Evolutionary conservation across 2,329 filamentous ascomycete genomes (phyloP), one percentile per base, ranked within the genome.

Genomic region (Fusarium torreyae): DNA sequence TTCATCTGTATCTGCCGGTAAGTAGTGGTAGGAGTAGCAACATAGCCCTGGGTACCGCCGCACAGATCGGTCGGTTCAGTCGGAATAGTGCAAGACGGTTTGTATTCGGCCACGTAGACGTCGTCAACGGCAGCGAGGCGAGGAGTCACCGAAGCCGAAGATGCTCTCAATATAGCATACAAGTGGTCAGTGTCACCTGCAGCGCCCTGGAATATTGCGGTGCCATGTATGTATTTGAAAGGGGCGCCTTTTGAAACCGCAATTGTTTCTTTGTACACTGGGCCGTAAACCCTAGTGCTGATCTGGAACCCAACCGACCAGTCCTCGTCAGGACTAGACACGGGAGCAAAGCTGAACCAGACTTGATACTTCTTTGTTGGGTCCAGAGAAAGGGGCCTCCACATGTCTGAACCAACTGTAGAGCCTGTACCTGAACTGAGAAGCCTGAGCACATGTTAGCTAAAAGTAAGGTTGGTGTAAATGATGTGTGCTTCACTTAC

Each of bases 61-160:
- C 56, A 62, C 2, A 39, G 11, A 7, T 44, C 48, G 13, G 39
- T 40, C 6, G 28, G 38, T 20, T 18, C n/a, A 53, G 22, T 38
- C 18, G 39, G 39, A n/a, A 40, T 17, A 13, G 20, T 20, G 22
- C 39, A 61, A n/a, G 56, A 34, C 10, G 56, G 39, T 39, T 8
- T 13, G n/a, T 46, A 60, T 34, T 62, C 45, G 26, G 39, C 26
- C n/a, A 53, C 45, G 17, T 61, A 61, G 13, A 62, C 45, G 13
- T 62, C 40, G 18, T 46, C 56, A 17, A 62, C 15, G 20, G 45
- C 55, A n/a, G 52, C 45, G n/a, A 22, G 22, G 4, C 58, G 45
- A 18, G 34, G 13, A 4, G 5, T 20, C 18, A 20, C 36, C 11
- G 39, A 28, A 10, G 14, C 20, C 10, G n/a, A 11, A 18, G 40